phyloP scores from a whole-genome alignment of 2,329 filamentous ascomycete genomes.

The Phyllosticta citrichinensis region DNA sequence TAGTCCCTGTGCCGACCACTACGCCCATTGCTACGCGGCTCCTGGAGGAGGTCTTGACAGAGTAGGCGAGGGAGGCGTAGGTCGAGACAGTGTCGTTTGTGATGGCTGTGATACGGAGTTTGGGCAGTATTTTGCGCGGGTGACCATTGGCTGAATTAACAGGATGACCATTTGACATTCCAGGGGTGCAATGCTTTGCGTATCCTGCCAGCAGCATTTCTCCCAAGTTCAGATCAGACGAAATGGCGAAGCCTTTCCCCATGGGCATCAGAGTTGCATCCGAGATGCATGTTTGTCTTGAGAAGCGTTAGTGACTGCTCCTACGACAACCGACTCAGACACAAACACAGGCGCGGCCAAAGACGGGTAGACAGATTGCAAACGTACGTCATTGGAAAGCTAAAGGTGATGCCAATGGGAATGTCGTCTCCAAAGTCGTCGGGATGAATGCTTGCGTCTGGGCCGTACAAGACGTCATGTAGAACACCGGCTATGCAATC shows the following conservation, averaged over 20 bases:
- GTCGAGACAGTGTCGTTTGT: constrained; percentile 76
- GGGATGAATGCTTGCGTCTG: constrained; percentile 22
- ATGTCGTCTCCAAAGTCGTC: constrained; percentile 35
- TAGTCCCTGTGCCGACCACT: constrained; percentile 73
- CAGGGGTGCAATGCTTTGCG: constrained; percentile 39
- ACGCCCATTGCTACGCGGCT: constrained; percentile 67
- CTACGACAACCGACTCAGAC: constrained; percentile 4
- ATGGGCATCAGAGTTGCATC: constrained; percentile 56
- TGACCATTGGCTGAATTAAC: neutral
- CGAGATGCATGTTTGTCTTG: constrained; percentile 47
- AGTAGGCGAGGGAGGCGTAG: constrained; percentile 65
- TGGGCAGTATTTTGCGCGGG: constrained; percentile 43
- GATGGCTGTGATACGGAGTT: constrained; percentile 63
- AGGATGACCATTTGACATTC: constrained; percentile 20
- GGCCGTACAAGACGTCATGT: constrained; percentile 41
- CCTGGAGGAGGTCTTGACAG: constrained; percentile 49
- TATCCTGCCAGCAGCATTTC: constrained; percentile 52
- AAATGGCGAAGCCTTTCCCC: constrained; percentile 61
- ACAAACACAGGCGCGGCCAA: constrained; percentile 10
- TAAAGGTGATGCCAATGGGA: constrained; percentile 60
- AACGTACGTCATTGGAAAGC: constrained; percentile 52
- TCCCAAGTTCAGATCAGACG: constrained; percentile 50
- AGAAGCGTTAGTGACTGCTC: constrained; percentile 11
- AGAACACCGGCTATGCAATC: constrained; percentile 66
- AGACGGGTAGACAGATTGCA: constrained; percentile 1